These are phyloP conservation scores for Populus hybrid DNA, from an alignment of 441 rosid genomes.

Conservation along the genomic window DNA sequence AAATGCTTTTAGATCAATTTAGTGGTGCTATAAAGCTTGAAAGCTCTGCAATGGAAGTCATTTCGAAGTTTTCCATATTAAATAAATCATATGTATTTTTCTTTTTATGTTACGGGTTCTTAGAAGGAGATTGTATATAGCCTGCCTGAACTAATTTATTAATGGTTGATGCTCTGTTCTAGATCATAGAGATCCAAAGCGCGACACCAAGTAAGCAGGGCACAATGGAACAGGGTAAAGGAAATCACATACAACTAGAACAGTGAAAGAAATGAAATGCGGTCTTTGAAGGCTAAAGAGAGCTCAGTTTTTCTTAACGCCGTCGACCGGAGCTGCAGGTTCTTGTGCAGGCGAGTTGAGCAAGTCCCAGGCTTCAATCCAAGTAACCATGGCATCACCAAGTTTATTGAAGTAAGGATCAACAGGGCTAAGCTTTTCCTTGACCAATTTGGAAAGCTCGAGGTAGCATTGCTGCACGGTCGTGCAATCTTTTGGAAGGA, in stretches of 20 bases:
- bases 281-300: background rate
- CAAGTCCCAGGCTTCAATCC: constrained; percentile 44
- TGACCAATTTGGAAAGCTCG: constrained; percentile 33
- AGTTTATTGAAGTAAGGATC: constrained; percentile 35
- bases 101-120: too few relatives aligned
- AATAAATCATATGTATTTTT: too few relatives aligned
- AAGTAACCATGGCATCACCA: constrained; percentile 36
- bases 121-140: too few relatives aligned
- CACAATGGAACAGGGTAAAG: background rate
- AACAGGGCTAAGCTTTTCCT: constrained; percentile 28
- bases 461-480: constrained; percentile 31
- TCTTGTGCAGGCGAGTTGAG: constrained; percentile 19
- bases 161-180: too few relatives aligned
- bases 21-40: too few relatives aligned
- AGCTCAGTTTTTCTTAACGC: background rate
- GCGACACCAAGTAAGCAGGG: background rate
- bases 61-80: too few relatives aligned
- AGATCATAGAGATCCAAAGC: background rate
- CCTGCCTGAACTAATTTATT: too few relatives aligned
- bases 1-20: too few relatives aligned
- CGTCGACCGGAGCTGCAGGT: background rate
- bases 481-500: constrained; percentile 34
- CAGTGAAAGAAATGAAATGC: background rate
- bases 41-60: too few relatives aligned
- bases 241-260: background rate